Percentiles rank a stretch among this genome's conserved stretches.
These are phyloP conservation scores for Nasturtium officinale DNA, from an alignment of 345 rosid genomes.

Conservation along the genomic window DNA sequence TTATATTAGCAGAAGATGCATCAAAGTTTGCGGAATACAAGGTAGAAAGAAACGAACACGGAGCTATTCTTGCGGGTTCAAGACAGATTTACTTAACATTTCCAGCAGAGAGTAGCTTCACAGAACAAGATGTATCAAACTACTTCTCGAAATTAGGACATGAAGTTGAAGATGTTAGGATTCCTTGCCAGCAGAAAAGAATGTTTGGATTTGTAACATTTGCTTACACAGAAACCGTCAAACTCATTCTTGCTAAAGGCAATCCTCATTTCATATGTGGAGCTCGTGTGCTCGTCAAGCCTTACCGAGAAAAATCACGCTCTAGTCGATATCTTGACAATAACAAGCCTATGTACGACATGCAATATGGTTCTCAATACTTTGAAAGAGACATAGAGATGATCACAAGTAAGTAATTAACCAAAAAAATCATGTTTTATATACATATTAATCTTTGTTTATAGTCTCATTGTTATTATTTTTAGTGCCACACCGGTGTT, in stretches of 20 bases:
- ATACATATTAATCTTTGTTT: constrained; percentile 16
- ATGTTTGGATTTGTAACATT: constrained; percentile 98
- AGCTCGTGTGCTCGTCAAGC: constrained; percentile 98
- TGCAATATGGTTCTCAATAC: constrained; percentile 50
- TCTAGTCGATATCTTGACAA: constrained; percentile 58
- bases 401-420: constrained; percentile 51
- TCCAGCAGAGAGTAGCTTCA: constrained; percentile 89
- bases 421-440: constrained; percentile 5
- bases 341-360: constrained; percentile 58
- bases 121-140: constrained; percentile 81
- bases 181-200: constrained; percentile 90
- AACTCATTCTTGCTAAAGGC: constrained; percentile 72
- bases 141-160: constrained; percentile 84
- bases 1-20: constrained; percentile 80
- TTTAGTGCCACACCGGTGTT: constrained; percentile 50
- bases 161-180: constrained; percentile 85
- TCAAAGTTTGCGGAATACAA: constrained; percentile 59
- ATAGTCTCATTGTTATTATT: not conserved
- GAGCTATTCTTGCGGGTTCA: constrained; percentile 66
- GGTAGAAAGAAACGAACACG: constrained; percentile 60
- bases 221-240: constrained; percentile 65
- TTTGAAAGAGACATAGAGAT: constrained; percentile 65
- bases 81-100: constrained; percentile 93
- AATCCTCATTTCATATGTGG: constrained; percentile 93
- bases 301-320: constrained; percentile 87